Percentiles rank a stretch among this genome's conserved stretches.
Evolutionary conservation across 495 filamentous ascomycete species (phyloP).

Genomic region (Xylaria longipes): DNA sequence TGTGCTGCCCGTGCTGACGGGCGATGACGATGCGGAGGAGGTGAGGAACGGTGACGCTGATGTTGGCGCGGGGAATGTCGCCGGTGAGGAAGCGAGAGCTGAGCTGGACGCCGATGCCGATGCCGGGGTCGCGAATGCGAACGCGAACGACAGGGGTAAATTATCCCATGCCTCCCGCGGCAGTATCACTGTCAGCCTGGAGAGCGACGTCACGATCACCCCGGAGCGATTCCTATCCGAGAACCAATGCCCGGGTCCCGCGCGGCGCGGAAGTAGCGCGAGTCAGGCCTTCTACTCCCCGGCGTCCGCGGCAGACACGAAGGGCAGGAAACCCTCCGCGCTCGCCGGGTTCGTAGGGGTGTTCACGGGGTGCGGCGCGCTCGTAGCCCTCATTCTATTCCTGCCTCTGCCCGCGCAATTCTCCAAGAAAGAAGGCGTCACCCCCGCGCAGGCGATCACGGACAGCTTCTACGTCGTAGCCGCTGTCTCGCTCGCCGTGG

Average conservation of each 20-base stretch:
- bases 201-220: constrained; percentile 69
- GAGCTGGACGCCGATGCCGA: not conserved
- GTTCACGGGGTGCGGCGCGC: constrained; percentile 89
- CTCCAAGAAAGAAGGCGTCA: constrained; percentile 65
- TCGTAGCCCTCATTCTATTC: constrained; percentile 81
- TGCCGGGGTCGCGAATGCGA: not conserved
- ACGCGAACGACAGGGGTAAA: not conserved
- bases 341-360: constrained; percentile 90
- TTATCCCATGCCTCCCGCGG: constrained; percentile 29
- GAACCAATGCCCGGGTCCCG: not conserved
- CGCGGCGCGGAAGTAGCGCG: constrained; percentile 22
- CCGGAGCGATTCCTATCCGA: constrained; percentile 51
- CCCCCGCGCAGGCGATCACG: constrained; percentile 70
- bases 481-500: constrained; percentile 70
- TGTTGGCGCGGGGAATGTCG: not conserved
- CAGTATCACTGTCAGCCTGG: constrained; percentile 59
- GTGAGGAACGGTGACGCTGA: constrained; percentile 31
- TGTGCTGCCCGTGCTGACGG: constrained; percentile 84
- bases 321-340: constrained; percentile 56
- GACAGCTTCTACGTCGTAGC: constrained; percentile 88
- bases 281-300: constrained; percentile 23
- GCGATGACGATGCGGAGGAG: constrained; percentile 39
- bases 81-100: constrained; percentile 20
- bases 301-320: constrained; percentile 31
- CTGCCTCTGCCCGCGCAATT: constrained; percentile 86